These are phyloP conservation scores for Pythium graminicola DNA, from an alignment of 352 stramenopile species.

Conservation along the genomic window DNA sequence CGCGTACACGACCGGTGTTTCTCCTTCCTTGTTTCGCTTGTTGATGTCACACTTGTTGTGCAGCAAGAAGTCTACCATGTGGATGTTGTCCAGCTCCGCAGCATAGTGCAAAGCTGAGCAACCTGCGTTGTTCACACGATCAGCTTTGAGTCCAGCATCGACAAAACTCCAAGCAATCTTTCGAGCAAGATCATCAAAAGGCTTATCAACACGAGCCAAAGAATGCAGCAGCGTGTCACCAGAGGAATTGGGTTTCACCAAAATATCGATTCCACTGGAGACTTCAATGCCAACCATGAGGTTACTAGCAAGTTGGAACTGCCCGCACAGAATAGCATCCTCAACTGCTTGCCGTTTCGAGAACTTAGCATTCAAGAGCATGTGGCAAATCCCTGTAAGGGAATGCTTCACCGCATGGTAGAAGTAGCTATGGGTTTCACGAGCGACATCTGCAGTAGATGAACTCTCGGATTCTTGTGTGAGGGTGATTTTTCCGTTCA, in stretches of 20 bases:
- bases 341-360: constrained; percentile 65
- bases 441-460: neutral
- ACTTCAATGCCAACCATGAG: constrained; percentile 52
- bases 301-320: constrained; percentile 71
- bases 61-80: constrained; percentile 67
- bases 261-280: constrained; percentile 30
- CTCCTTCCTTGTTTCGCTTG: constrained; percentile 31
- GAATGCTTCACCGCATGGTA: constrained; percentile 67
- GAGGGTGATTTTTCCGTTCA: constrained; percentile 44
- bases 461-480: neutral
- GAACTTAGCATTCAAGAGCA: constrained; percentile 69
- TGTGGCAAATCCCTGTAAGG: constrained; percentile 69
- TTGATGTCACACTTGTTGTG: constrained; percentile 49
- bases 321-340: constrained; percentile 53
- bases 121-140: constrained; percentile 28
- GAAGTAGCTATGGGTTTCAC: constrained; percentile 56
- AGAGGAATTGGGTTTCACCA: constrained; percentile 36
- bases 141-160: constrained; percentile 36
- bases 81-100: constrained; percentile 40
- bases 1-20: constrained; percentile 49
- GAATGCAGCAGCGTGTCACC: constrained; percentile 57
- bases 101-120: constrained; percentile 58
- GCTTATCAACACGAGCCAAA: constrained; percentile 45
- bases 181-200: constrained; percentile 47
- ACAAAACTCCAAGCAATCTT: constrained; percentile 64